Conservation (phyloP, 371 early-diverging fungal species). For the Smittium mucronatum region DNA sequence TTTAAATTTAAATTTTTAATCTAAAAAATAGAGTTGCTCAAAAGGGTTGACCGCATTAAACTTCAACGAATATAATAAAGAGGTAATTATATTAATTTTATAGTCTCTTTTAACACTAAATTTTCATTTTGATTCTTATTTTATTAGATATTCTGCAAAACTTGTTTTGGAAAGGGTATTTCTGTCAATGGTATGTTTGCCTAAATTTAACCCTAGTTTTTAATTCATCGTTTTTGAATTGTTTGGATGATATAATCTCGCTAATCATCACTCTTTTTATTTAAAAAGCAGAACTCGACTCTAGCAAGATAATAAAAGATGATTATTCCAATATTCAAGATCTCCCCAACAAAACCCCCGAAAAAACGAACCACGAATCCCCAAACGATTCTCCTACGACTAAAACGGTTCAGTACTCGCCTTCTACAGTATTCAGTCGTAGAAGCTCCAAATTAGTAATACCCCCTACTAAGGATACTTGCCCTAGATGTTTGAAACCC, state of each 20-base stretch:
- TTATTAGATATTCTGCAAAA: conserved; percentile 5
- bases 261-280: background rate
- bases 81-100: background rate
- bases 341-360: background rate
- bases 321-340: background rate
- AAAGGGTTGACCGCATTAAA: background rate
- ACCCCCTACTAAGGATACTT: conserved; percentile 30
- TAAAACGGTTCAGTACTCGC: conserved; percentile 12
- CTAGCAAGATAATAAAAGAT: background rate
- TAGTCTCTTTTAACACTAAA: background rate
- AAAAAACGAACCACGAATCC: background rate
- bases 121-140: background rate
- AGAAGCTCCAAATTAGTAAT: conserved; percentile 21
- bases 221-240: conserved; percentile 3
- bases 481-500: conserved; percentile 42
- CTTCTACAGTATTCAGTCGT: conserved; percentile 29
- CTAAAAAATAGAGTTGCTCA: background rate
- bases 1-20: background rate
- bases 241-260: background rate
- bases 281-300: no score
- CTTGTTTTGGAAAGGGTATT: background rate
- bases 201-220: background rate
- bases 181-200: background rate
- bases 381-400: background rate
- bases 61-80: conserved; percentile 1